phyloP scores from a whole-genome alignment of 768 basidiomycete species.

The Lactarius tabidus region DNA sequence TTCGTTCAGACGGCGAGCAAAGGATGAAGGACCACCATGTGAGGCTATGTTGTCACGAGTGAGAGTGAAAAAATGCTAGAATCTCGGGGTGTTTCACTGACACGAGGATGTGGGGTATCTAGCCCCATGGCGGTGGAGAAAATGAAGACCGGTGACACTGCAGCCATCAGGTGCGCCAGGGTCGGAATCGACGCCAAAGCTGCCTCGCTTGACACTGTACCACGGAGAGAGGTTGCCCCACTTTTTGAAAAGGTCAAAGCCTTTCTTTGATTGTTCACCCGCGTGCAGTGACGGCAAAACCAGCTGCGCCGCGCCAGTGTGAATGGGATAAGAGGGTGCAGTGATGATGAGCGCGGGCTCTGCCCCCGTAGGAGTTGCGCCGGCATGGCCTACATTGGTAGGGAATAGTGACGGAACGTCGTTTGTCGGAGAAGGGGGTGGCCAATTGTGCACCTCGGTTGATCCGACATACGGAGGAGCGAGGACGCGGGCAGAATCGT shows the following conservation, averaged over 20 bases:
- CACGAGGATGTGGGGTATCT: slow-evolving; percentile 61
- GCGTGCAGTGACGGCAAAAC: slow-evolving; percentile 44
- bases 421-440: slow-evolving; percentile 72
- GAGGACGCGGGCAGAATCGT: slow-evolving; percentile 29
- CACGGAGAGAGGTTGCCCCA: slow-evolving; percentile 89
- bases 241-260: slow-evolving; percentile 65
- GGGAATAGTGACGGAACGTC: slow-evolving; percentile 70
- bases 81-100: slow-evolving; percentile 33
- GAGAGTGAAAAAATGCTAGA: slow-evolving; percentile 5
- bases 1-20: slow-evolving; percentile 53
- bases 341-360: slow-evolving; percentile 70
- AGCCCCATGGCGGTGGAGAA: slow-evolving; percentile 82
- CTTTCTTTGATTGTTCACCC: slow-evolving; percentile 27
- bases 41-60: slow-evolving; percentile 36
- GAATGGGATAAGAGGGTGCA: slow-evolving; percentile 73
- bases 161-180: slow-evolving; percentile 70
- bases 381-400: slow-evolving; percentile 70
- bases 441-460: slow-evolving; percentile 62
- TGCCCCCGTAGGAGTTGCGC: slow-evolving; percentile 74
- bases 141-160: slow-evolving; percentile 66
- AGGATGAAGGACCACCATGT: slow-evolving; percentile 59
- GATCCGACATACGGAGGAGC: slow-evolving; percentile 72
- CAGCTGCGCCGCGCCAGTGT: slow-evolving; percentile 64
- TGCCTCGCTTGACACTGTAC: slow-evolving; percentile 64
- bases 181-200: slow-evolving; percentile 70